A percentile compares a stretch with the other conserved stretches of the same genome.
These are phyloP conservation scores for Papiliotrema flavescens DNA, from an alignment of 1,284 basidiomycete genomes.

Conservation along the genomic window DNA sequence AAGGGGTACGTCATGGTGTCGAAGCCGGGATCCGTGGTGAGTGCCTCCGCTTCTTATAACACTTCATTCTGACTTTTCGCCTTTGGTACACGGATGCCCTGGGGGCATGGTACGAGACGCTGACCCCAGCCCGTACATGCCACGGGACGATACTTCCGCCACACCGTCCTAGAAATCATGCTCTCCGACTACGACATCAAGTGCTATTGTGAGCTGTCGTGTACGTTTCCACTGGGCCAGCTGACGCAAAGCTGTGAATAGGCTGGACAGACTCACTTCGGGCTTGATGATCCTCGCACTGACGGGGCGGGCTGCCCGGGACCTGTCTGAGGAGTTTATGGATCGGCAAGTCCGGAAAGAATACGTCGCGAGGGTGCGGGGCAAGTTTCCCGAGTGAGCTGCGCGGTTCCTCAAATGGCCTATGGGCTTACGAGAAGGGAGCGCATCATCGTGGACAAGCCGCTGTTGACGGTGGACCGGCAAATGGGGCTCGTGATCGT, in stretches of 20 bases:
- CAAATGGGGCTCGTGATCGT: slow-evolving; percentile 95
- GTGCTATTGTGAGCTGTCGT: slow-evolving; percentile 65
- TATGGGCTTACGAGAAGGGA: slow-evolving; percentile 53
- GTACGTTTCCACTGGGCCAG: neutral
- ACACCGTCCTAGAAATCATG: slow-evolving; percentile 84
- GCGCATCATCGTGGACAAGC: slow-evolving; percentile 77
- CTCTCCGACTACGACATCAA: slow-evolving; percentile 80
- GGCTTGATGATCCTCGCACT: slow-evolving; percentile 94
- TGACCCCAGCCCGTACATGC: slow-evolving; percentile 73
- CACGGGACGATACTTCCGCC: slow-evolving; percentile 79
- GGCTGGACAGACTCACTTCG: slow-evolving; percentile 90
- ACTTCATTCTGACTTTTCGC: slow-evolving; percentile 7
- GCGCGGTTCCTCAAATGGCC: slow-evolving; percentile 1
- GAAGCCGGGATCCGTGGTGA: slow-evolving; percentile 88
- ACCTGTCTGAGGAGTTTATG: slow-evolving; percentile 75
- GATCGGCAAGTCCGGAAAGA: slow-evolving; percentile 80
- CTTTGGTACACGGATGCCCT: too few relatives aligned
- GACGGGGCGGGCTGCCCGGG: slow-evolving; percentile 65
- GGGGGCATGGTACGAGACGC: neutral
- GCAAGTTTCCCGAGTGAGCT: slow-evolving; percentile 75
- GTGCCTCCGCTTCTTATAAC: too few relatives aligned
- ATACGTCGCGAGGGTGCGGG: slow-evolving; percentile 80
- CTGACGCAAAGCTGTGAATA: slow-evolving; percentile 70
- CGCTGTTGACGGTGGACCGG: slow-evolving; percentile 85
- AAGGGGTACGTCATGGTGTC: slow-evolving; percentile 86